A percentile compares a stretch with the other conserved stretches of the same genome.
Evolutionary conservation across 148 eudicot genomes (phyloP).

Genomic region (Vaccinium corymbosum): DNA sequence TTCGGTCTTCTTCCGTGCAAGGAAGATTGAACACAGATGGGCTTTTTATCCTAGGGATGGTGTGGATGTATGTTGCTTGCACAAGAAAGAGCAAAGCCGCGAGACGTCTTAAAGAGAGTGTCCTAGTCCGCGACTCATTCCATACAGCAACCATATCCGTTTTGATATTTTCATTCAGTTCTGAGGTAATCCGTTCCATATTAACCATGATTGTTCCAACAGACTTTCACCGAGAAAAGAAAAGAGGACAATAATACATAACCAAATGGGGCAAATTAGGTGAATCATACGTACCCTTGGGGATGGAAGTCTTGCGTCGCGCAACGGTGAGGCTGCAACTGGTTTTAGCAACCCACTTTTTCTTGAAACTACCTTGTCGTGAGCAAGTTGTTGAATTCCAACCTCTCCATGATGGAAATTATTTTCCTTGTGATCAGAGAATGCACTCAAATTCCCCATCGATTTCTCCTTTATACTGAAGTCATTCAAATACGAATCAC

Average conservation of each 20-base stretch:
- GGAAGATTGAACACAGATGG: too few species aligned
- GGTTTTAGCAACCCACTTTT: constrained; percentile 44
- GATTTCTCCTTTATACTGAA: constrained; percentile 41
- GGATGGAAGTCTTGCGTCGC: constrained; percentile 52
- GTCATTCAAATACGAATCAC: constrained; percentile 53
- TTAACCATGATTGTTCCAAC: too few species aligned
- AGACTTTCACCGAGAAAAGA: too few species aligned
- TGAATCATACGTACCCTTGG: constrained; percentile 49
- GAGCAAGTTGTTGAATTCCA: constrained; percentile 18
- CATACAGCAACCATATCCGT: too few species aligned
- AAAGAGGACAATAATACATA: not conserved
- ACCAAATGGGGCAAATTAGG: not conserved
- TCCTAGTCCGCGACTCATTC: too few species aligned
- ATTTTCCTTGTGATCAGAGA: constrained; percentile 32
- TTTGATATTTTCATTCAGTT: too few species aligned
- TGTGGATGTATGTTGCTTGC: too few species aligned
- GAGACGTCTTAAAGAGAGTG: too few species aligned
- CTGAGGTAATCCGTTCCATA: too few species aligned
- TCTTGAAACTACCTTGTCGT: constrained; percentile 31
- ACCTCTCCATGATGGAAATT: constrained; percentile 23
- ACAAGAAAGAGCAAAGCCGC: too few species aligned
- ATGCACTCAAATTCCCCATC: constrained; percentile 16
- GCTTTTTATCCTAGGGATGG: too few species aligned
- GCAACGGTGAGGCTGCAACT: constrained; percentile 43
- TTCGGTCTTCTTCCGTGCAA: too few species aligned